Percentiles rank a stretch among this genome's conserved stretches.
phyloP scores from a whole-genome alignment of 495 filamentous ascomycete species.

The Echria macrotheca region DNA sequence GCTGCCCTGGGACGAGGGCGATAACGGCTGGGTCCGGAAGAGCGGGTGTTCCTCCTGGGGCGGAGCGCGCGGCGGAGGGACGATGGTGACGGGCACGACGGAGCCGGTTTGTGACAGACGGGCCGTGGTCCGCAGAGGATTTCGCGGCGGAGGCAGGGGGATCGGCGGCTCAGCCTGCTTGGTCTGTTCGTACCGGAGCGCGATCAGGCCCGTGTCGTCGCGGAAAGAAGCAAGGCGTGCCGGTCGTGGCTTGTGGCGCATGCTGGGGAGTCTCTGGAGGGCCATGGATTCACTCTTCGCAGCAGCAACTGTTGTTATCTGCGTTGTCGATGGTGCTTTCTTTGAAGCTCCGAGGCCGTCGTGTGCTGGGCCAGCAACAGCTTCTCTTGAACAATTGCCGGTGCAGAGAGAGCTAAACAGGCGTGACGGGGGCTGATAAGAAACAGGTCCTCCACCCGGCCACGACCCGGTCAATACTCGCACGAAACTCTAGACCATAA shows the following conservation, averaged over 20 bases:
- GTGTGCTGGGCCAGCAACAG: not conserved
- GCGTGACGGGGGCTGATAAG: not conserved
- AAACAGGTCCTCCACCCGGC: too few relatives aligned
- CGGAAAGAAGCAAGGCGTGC: constrained; percentile 36
- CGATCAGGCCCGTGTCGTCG: constrained; percentile 44
- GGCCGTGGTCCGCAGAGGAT: constrained; percentile 19
- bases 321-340: not conserved
- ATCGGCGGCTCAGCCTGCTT: constrained; percentile 51
- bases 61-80: constrained; percentile 36
- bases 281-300: constrained; percentile 18
- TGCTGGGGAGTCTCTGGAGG: constrained; percentile 30
- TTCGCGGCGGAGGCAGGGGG: constrained; percentile 43
- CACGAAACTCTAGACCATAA: too few relatives aligned
- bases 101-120: constrained; percentile 19
- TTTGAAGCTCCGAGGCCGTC: too few relatives aligned
- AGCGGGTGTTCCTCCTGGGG: constrained; percentile 44
- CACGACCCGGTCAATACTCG: too few relatives aligned
- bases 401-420: not conserved
- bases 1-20: constrained; percentile 15
- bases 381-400: too few relatives aligned
- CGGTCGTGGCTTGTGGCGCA: constrained; percentile 30
- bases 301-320: not conserved
- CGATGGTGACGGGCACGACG: constrained; percentile 25
- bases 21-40: constrained; percentile 32
- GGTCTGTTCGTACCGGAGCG: constrained; percentile 52